These are phyloP conservation scores for Claviceps africana DNA, from an alignment of 2,329 filamentous ascomycete genomes.

Conservation along the genomic window DNA sequence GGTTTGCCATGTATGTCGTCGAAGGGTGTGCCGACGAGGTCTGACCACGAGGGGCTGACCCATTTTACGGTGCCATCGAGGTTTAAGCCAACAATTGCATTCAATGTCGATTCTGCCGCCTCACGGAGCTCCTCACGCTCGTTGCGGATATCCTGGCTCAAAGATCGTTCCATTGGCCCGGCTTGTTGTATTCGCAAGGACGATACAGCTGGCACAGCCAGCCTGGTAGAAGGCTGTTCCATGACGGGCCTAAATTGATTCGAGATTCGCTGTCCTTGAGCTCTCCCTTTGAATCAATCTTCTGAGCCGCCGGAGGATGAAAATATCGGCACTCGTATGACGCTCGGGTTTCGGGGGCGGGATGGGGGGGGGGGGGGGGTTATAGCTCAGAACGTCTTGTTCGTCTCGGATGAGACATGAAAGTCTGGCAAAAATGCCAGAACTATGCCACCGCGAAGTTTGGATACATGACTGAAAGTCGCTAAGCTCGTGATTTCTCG, in stretches of 20 bases:
- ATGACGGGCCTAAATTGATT: slow-evolving; percentile 16
- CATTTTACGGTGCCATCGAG: slow-evolving; percentile 84
- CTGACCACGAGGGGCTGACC: slow-evolving; percentile 92
- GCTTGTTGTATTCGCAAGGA: slow-evolving; percentile 36
- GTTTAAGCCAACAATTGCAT: slow-evolving; percentile 88
- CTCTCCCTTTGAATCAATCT: background rate
- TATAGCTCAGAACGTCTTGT: background rate
- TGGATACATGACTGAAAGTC: slow-evolving; percentile 32
- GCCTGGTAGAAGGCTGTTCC: slow-evolving; percentile 23
- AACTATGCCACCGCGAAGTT: slow-evolving; percentile 30
- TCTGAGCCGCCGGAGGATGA: background rate
- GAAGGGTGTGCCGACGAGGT: slow-evolving; percentile 71
- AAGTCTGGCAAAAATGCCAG: slow-evolving; percentile 33
- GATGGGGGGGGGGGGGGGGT: background rate
- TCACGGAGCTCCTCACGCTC: slow-evolving; percentile 89
- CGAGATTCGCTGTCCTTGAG: background rate
- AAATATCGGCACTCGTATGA: background rate
- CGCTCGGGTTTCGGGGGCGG: background rate
- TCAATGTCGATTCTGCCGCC: slow-evolving; percentile 90
- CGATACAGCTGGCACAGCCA: slow-evolving; percentile 40
- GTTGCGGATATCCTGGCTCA: slow-evolving; percentile 83
- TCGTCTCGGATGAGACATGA: slow-evolving; percentile 12
- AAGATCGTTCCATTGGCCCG: slow-evolving; percentile 45
- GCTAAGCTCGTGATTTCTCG: slow-evolving; percentile 15
- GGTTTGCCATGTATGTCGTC: slow-evolving; percentile 60